phyloP scores from a whole-genome alignment of 2,329 filamentous ascomycete genomes.

The Sclerotinia sclerotiorum region DNA sequence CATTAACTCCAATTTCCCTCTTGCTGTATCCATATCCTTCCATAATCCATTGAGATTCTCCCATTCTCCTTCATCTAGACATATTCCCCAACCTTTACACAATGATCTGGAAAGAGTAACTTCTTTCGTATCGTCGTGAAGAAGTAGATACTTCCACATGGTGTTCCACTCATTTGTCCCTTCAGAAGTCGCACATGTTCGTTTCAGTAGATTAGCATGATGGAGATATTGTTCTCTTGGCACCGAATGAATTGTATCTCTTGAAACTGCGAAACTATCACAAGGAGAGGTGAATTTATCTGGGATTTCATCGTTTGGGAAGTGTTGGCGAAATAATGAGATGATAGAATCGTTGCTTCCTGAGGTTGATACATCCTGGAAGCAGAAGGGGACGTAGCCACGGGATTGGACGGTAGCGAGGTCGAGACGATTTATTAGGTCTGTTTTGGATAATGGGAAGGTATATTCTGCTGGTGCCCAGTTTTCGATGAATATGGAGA shows the following conservation, averaged over 20 bases:
- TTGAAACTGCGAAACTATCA: conserved; percentile 5
- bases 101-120: neutral
- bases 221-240: conserved; percentile 4
- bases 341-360: neutral
- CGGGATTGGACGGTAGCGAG: neutral
- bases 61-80: neutral
- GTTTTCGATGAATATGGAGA: neutral
- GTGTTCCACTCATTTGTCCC: neutral
- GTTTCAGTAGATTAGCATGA: neutral
- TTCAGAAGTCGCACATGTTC: neutral
- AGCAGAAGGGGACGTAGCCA: conserved; percentile 5
- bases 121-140: neutral
- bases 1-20: neutral
- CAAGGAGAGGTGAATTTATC: neutral
- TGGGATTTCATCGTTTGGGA: neutral
- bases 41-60: neutral
- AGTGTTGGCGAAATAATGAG: conserved; percentile 3
- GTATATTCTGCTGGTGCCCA: neutral
- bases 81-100: conserved; percentile 4
- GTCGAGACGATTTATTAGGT: conserved; percentile 4
- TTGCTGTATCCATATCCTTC: neutral
- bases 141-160: conserved; percentile 12
- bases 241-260: neutral
- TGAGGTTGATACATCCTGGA: conserved; percentile 3
- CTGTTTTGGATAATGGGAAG: neutral